Percentiles rank a stretch among this genome's conserved stretches.
Conservation (phyloP, 2,329 filamentous ascomycete species). For the Ophiostoma australiae region DNA sequence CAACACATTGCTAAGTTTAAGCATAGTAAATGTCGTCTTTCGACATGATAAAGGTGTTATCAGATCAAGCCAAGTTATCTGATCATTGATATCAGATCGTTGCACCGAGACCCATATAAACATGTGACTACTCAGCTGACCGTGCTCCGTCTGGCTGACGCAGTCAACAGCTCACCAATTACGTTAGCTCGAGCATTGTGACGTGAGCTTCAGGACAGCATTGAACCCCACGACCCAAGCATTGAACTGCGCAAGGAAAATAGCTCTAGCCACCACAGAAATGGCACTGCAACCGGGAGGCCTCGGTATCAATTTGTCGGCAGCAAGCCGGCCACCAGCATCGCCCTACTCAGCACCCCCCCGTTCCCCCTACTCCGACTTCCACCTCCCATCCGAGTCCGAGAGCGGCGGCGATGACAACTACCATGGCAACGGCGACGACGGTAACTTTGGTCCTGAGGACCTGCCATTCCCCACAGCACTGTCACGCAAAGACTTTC, state of each 20-base stretch:
- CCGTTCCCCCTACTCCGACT: conserved; percentile 36
- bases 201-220: neutral
- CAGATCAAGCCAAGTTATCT: conserved; percentile 13
- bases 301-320: neutral
- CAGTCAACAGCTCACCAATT: conserved; percentile 14
- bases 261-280: neutral
- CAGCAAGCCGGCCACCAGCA: conserved; percentile 20
- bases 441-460: conserved; percentile 52
- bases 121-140: conserved; percentile 4
- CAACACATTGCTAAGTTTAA: too few relatives aligned
- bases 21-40: neutral
- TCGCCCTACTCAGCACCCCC: conserved; percentile 32
- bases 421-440: conserved; percentile 29
- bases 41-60: neutral
- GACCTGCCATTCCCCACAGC: conserved; percentile 82
- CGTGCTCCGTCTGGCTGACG: neutral
- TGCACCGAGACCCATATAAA: neutral
- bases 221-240: neutral
- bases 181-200: neutral
- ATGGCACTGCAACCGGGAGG: conserved; percentile 21
- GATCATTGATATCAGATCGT: conserved; percentile 1
- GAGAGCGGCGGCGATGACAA: conserved; percentile 28
- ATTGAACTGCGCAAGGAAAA: neutral
- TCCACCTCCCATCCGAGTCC: conserved; percentile 42
- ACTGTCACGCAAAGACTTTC: conserved; percentile 76